These are phyloP conservation scores for Lachancea dasiensis DNA, from an alignment of 805 yeast genomes.

Conservation along the genomic window DNA sequence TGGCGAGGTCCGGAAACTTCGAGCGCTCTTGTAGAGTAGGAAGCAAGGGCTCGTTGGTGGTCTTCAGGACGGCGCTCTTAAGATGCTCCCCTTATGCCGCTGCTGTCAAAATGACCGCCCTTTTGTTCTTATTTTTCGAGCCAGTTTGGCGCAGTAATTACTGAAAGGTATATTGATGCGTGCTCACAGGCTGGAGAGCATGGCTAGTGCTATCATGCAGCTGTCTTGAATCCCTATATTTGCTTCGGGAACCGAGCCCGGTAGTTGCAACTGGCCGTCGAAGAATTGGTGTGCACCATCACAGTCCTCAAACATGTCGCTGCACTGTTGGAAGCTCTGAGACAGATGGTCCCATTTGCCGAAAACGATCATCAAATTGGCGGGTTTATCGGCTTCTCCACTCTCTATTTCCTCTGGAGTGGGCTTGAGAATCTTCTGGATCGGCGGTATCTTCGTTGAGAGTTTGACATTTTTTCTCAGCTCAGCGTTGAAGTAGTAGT, in stretches of 20 bases:
- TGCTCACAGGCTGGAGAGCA: slow-evolving; percentile 10
- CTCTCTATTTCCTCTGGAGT: slow-evolving; percentile 18
- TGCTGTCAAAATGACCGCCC: too few relatives aligned
- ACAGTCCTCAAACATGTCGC: slow-evolving; percentile 46
- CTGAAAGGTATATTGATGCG: too few relatives aligned
- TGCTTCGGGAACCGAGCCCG: slow-evolving; percentile 41
- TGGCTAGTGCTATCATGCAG: slow-evolving; percentile 50
- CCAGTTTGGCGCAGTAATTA: too few relatives aligned
- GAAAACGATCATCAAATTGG: slow-evolving; percentile 46
- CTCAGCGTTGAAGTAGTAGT: slow-evolving; percentile 41
- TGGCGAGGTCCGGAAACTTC: too few relatives aligned
- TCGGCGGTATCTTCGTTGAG: slow-evolving; percentile 21
- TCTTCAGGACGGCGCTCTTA: too few relatives aligned
- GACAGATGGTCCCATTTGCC: slow-evolving; percentile 58
- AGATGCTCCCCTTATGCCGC: too few relatives aligned
- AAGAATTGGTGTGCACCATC: slow-evolving; percentile 56
- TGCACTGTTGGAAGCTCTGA: slow-evolving; percentile 47
- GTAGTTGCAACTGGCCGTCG: slow-evolving; percentile 54
- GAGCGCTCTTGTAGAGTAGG: too few relatives aligned
- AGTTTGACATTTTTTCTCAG: slow-evolving; percentile 20
- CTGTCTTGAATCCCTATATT: slow-evolving; percentile 60
- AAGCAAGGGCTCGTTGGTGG: too few relatives aligned
- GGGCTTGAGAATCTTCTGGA: slow-evolving; percentile 24
- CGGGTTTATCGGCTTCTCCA: slow-evolving; percentile 15
- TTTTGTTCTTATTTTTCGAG: too few relatives aligned